phyloP scores from a whole-genome alignment of 257 asterid species.

The Nicotiana knightiana region DNA sequence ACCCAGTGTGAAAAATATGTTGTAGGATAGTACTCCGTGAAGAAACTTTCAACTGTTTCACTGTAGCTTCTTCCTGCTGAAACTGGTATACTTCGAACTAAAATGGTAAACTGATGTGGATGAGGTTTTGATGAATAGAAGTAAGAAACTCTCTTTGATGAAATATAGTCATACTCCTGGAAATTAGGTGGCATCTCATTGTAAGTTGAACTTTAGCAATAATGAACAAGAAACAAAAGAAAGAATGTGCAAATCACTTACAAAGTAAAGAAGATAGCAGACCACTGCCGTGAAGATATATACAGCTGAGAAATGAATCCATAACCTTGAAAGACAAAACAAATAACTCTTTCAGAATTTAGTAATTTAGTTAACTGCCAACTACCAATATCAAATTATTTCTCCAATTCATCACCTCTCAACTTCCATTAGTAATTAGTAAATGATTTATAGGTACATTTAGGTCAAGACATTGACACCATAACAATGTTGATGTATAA shows the following conservation, averaged over 20 bases:
- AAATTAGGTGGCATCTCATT: slow-evolving; percentile 20
- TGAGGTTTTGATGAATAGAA: slow-evolving; percentile 73
- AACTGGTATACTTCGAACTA: slow-evolving; percentile 85
- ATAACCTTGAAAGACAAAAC: slow-evolving; percentile 64
- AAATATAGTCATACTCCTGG: slow-evolving; percentile 84
- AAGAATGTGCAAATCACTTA: slow-evolving; percentile 40
- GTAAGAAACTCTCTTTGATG: slow-evolving; percentile 60
- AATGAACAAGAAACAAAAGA: slow-evolving; percentile 4
- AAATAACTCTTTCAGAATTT: not conserved
- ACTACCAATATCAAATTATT: not conserved
- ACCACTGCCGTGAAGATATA: slow-evolving; percentile 85
- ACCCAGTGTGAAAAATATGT: slow-evolving; percentile 85
- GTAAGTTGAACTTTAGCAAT: slow-evolving; percentile 3
- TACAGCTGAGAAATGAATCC: slow-evolving; percentile 92
- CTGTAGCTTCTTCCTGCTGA: slow-evolving; percentile 58
- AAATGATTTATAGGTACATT: not conserved
- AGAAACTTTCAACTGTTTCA: slow-evolving; percentile 73
- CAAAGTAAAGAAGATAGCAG: slow-evolving; percentile 91
- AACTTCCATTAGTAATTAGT: slow-evolving; percentile 5
- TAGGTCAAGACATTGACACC: not conserved
- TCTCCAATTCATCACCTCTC: not conserved
- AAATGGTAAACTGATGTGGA: slow-evolving; percentile 72
- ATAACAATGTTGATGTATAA: not conserved
- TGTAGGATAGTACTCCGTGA: slow-evolving; percentile 67
- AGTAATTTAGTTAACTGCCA: not conserved